A percentile compares a stretch with the other conserved stretches of the same genome.
Evolutionary conservation across 441 rosid genomes (phyloP).

Genomic region (Populus hybrid): DNA sequence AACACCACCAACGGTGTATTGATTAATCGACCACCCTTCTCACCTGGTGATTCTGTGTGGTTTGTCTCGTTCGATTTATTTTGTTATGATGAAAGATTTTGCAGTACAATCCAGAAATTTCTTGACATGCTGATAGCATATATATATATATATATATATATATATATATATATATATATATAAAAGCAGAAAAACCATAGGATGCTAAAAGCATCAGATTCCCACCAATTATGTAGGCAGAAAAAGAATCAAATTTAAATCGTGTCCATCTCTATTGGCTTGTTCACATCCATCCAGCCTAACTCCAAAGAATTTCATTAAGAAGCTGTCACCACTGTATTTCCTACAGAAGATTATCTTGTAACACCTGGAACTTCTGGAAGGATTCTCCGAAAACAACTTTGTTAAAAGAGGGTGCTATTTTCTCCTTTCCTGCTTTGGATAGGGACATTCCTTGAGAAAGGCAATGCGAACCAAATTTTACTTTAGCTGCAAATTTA

Average conservation of each 20-base stretch:
- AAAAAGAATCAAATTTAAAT: conserved; percentile 1
- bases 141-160: background rate
- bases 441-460: background rate
- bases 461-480: background rate
- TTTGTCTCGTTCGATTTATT: background rate
- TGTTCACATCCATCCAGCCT: conserved; percentile 19
- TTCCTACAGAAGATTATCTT: background rate
- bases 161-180: background rate
- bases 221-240: conserved; percentile 13
- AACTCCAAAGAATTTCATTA: conserved; percentile 18
- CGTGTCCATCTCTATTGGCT: conserved; percentile 1
- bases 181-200: background rate
- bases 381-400: conserved; percentile 21
- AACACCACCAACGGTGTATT: background rate
- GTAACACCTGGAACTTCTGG: conserved; percentile 13
- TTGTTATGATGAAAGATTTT: background rate
- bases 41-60: background rate
- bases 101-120: conserved; percentile 1
- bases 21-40: background rate
- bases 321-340: conserved; percentile 14
- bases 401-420: background rate
- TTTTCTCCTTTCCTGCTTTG: conserved; percentile 6
- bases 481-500: background rate
- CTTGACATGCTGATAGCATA: background rate
- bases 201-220: conserved; percentile 32